A percentile compares a stretch with the other conserved stretches of the same genome.
phyloP scores from a whole-genome alignment of 108 stramenopile genomes.

The Nitzschia sp. region DNA sequence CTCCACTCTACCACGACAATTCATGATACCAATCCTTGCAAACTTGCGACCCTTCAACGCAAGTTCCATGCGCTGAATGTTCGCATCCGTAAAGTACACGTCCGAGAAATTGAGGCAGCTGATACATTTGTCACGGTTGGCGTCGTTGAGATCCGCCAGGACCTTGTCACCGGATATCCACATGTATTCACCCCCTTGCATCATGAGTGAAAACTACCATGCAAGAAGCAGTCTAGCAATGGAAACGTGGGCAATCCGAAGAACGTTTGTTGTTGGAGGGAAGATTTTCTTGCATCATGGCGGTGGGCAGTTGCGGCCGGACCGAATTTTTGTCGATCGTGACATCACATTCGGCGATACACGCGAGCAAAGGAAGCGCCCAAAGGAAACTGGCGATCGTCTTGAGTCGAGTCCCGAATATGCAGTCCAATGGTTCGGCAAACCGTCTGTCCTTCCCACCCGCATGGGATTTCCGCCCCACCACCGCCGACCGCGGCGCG shows the following conservation, averaged over 20 bases:
- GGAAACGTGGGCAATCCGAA: too few species aligned
- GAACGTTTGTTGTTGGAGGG: neutral
- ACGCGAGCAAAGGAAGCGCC: too few species aligned
- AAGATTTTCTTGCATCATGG: neutral
- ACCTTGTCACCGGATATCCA: constrained; percentile 13
- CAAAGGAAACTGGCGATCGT: too few species aligned
- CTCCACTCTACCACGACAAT: constrained; percentile 4
- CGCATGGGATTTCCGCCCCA: too few species aligned
- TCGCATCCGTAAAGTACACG: constrained; percentile 2
- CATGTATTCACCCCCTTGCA: neutral
- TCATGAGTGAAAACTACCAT: neutral
- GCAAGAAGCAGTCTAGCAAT: too few species aligned
- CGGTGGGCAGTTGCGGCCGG: too few species aligned
- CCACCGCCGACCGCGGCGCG: too few species aligned
- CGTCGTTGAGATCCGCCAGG: neutral
- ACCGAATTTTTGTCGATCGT: too few species aligned
- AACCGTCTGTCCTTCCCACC: too few species aligned
- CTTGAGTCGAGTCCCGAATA: too few species aligned
- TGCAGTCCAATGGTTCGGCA: too few species aligned
- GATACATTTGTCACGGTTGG: neutral
- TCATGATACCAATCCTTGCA: neutral
- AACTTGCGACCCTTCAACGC: constrained; percentile 3
- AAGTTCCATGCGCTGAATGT: neutral
- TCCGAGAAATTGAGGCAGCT: neutral
- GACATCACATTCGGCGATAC: too few species aligned